Conservation (phyloP, 805 yeast species). For the Candida qinlingensis region DNA sequence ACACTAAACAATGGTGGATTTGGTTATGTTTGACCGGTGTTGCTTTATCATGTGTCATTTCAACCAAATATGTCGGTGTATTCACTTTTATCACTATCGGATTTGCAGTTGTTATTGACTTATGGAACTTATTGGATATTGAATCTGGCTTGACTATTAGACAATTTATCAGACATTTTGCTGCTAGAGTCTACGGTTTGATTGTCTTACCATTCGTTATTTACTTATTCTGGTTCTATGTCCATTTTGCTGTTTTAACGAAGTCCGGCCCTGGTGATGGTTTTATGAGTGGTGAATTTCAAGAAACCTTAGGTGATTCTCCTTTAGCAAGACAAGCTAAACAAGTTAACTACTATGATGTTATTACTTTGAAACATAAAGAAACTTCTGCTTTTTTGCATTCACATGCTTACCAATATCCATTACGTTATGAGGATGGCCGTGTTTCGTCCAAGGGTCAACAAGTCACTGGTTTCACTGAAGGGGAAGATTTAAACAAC, state of each 20-base stretch:
- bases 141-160: constrained; percentile 56
- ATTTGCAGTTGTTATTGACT: constrained; percentile 73
- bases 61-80: constrained; percentile 94
- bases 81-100: constrained; percentile 89
- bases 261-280: constrained; percentile 95
- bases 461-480: constrained; percentile 72
- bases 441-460: constrained; percentile 92
- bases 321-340: constrained; percentile 66
- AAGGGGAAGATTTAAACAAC: constrained; percentile 55
- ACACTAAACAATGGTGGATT: constrained; percentile 70
- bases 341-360: constrained; percentile 70
- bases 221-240: constrained; percentile 85
- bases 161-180: constrained; percentile 61
- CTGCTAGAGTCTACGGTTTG: constrained; percentile 65
- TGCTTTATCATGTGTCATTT: constrained; percentile 82
- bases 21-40: constrained; percentile 87
- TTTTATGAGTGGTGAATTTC: constrained; percentile 94
- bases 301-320: constrained; percentile 85
- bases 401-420: constrained; percentile 72
- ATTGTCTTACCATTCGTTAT: constrained; percentile 76
- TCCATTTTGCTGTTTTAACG: constrained; percentile 77
- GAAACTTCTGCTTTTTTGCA: constrained; percentile 77
- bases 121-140: constrained; percentile 82
- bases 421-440: constrained; percentile 93
- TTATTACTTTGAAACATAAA: constrained; percentile 72